Percentiles rank a stretch among this genome's conserved stretches.
phyloP scores from a whole-genome alignment of 352 stramenopile genomes.

The Globisporangium megalacanthum region DNA sequence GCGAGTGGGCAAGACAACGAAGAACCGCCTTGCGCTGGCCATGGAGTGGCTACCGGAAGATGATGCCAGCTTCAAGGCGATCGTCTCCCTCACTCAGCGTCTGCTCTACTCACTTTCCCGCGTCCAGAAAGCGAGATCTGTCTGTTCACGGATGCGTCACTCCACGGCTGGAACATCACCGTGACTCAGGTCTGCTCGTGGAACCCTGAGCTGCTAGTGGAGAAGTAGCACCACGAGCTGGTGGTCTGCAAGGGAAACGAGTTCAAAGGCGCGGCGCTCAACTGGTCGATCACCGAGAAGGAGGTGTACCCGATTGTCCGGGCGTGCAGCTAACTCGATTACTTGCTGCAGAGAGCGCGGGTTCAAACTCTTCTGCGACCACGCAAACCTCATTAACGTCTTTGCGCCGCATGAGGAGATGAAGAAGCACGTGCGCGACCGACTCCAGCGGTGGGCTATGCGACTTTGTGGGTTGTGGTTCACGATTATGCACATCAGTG shows the following conservation, averaged over 20 bases:
- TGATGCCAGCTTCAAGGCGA: neutral
- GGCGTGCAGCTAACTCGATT: slow-evolving; percentile 7
- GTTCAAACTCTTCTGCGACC: slow-evolving; percentile 23
- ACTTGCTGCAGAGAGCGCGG: slow-evolving; percentile 11
- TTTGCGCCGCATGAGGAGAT: slow-evolving; percentile 19
- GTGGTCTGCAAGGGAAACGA: slow-evolving; percentile 15
- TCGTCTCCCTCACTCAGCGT: neutral
- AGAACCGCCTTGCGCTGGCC: too few relatives aligned
- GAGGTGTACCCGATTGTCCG: slow-evolving; percentile 1
- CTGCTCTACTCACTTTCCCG: neutral
- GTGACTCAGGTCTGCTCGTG: neutral
- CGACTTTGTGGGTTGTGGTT: slow-evolving; percentile 9
- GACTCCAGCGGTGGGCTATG: slow-evolving; percentile 22
- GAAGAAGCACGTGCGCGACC: slow-evolving; percentile 18
- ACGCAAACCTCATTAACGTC: slow-evolving; percentile 19
- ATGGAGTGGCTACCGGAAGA: too few relatives aligned
- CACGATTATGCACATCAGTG: slow-evolving; percentile 23
- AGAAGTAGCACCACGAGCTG: slow-evolving; percentile 17
- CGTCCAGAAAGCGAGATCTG: neutral
- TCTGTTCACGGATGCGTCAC: neutral
- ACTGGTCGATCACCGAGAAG: slow-evolving; percentile 19
- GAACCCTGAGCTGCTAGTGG: neutral
- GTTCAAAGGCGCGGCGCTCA: slow-evolving; percentile 14
- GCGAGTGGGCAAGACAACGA: too few relatives aligned
- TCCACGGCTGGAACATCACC: neutral